phyloP scores from a whole-genome alignment of 2,329 filamentous ascomycete genomes.

The Ustulina deusta region DNA sequence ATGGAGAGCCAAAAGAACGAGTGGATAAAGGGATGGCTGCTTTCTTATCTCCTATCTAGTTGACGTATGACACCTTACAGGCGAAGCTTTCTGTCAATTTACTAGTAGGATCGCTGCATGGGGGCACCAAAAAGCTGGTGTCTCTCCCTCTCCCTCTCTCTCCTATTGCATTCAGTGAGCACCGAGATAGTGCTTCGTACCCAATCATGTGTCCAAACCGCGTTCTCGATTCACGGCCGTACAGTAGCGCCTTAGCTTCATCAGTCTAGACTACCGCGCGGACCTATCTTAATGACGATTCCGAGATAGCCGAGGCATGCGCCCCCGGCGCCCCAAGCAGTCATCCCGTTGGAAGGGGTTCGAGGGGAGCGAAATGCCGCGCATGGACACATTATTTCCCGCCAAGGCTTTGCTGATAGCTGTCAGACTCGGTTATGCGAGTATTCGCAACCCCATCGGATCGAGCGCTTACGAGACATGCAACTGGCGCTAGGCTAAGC shows the following conservation, averaged over 20 bases:
- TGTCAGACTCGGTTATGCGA: constrained; percentile 26
- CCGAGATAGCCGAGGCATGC: constrained; percentile 37
- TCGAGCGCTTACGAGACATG: constrained; percentile 9
- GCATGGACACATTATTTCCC: constrained; percentile 22
- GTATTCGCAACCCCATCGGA: constrained; percentile 20
- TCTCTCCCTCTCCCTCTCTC: neutral
- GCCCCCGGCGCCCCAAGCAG: constrained; percentile 36
- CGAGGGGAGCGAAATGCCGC: constrained; percentile 30
- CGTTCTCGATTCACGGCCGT: constrained; percentile 11
- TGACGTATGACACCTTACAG: constrained; percentile 11
- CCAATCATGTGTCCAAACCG: constrained; percentile 34
- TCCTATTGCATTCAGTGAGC: constrained; percentile 30
- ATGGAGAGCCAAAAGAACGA: neutral
- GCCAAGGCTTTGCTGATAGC: constrained; percentile 25
- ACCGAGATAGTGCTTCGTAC: constrained; percentile 18
- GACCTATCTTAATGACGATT: constrained; percentile 19
- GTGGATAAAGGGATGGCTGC: constrained; percentile 11
- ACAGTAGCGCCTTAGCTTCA: constrained; percentile 35
- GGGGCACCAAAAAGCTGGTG: constrained; percentile 17
- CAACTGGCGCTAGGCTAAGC: constrained; percentile 10
- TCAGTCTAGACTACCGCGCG: constrained; percentile 34
- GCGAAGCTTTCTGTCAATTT: constrained; percentile 26
- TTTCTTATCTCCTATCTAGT: constrained; percentile 20
- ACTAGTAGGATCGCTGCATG: constrained; percentile 13
- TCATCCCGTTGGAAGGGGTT: constrained; percentile 17